Evolutionary conservation across 164 flowering plant genomes (phyloP), one percentile per base, ranked within the genome.

Genomic region (Stephania japonica): DNA sequence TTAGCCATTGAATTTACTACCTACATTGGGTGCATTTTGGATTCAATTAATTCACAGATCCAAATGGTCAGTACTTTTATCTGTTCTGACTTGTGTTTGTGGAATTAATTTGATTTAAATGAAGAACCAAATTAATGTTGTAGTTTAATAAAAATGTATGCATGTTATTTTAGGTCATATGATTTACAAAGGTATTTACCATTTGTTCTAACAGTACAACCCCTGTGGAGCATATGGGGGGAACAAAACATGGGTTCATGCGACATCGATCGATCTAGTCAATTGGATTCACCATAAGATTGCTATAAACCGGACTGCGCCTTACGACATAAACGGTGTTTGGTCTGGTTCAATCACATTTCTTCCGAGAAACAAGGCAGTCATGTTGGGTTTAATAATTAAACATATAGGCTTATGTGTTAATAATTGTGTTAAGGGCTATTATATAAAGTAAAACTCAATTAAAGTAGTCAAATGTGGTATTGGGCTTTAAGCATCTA

Each of bases 131-230:
- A 10, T 70, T n/a, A 24, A 43, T 7, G 49, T 44, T 67, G 25
- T 43, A 50, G 7, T 12, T 0, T n/a, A n/a, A n/a, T n/a, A n/a
- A n/a, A n/a, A n/a, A n/a, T 67, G 71, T 56, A 2, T n/a, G n/a
- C 42, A 27, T 72, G 5, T 69, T 18, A 18, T 19, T 80, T 69
- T 82, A 93, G 98, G 88, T 1, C 94, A 94, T 19, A 83, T 90
- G 95, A 67, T 80, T 23, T 90, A 90, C 79, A 89, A 88, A 75
- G 97, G 97, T 70, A 75, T 90, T 27, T 93, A 93, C 81, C 98
- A 91, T 79, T 67, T 93, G 1, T 91, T 93, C 83, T 93, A 91
- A 79, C 97, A 93, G 73, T 88, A 85, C 85, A 91, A 91, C 47
- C 98, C 98, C 0, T 38, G 74, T 8, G 88, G 84, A 11, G 85